Conservation (phyloP, 2,329 filamentous ascomycete species). For the Fusarium chaquense region DNA sequence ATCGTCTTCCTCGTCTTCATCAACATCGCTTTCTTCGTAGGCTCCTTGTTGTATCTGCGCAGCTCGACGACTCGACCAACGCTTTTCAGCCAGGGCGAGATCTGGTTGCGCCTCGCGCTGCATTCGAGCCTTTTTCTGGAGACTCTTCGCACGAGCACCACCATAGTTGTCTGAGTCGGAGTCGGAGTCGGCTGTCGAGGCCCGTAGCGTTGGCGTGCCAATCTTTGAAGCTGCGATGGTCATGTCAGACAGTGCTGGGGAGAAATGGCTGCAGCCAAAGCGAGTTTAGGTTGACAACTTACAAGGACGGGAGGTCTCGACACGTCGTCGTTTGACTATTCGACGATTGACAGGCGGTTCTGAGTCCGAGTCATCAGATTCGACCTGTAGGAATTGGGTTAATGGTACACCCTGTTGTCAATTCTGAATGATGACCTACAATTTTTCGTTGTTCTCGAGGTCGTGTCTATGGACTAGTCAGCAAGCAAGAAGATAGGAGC, state of each 20-base stretch:
- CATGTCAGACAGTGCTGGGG: slow-evolving; percentile 31
- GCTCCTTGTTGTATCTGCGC: slow-evolving; percentile 74
- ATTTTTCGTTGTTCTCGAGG: slow-evolving; percentile 69
- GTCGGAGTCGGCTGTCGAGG: slow-evolving; percentile 71
- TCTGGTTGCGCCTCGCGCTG: slow-evolving; percentile 76
- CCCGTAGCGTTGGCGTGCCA: slow-evolving; percentile 66
- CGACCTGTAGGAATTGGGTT: slow-evolving; percentile 54
- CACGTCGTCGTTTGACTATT: slow-evolving; percentile 75
- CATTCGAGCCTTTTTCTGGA: slow-evolving; percentile 81
- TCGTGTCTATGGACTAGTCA: slow-evolving; percentile 59
- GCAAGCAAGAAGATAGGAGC: slow-evolving; percentile 49
- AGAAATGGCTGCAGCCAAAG: not conserved
- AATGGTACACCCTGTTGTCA: slow-evolving; percentile 9
- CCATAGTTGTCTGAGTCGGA: slow-evolving; percentile 85
- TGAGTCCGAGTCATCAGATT: slow-evolving; percentile 76
- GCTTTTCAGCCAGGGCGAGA: slow-evolving; percentile 80
- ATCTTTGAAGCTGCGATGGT: slow-evolving; percentile 67
- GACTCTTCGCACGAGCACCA: slow-evolving; percentile 75
- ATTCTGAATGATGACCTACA: slow-evolving; percentile 55
- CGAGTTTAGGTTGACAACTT: slow-evolving; percentile 49
- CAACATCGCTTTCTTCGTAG: slow-evolving; percentile 76
- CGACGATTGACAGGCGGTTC: slow-evolving; percentile 71
- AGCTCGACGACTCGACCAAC: slow-evolving; percentile 89
- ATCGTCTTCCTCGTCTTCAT: slow-evolving; percentile 73
- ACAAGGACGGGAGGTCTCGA: slow-evolving; percentile 74